Base-by-base conservation (phyloP, 371 early-diverging fungal genomes). In the Apophysomyces trapeziformis region DNA sequence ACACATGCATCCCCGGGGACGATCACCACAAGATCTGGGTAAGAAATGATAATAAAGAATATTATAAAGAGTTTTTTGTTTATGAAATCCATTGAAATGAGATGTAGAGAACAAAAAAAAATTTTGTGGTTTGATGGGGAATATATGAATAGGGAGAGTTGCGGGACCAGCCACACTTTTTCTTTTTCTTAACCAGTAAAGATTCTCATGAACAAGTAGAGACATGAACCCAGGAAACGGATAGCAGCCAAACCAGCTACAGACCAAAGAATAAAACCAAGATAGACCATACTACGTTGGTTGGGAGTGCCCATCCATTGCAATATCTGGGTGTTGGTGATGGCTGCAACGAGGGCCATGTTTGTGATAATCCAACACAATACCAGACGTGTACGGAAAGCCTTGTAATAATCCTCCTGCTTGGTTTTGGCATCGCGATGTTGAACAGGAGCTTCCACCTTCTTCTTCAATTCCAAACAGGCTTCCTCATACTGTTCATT, bases 211-310 rank as follows among this genome's bases (percentile, higher is more conserved):
- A 93, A 69, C 60, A 96, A 80, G 75, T 93, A 97, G 46, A 87
- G 64, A 50, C 84, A 78, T 46, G 90, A 87, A 43, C 96, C 97
- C 58, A 90, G 60, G 79, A 95, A 95, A 45, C 96, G 85, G 70
- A 96, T 80, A 1, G 85, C 69, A 4, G 95, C 83, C 39, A 97
- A 79, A 21, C 77, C 92, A 21, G 92, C 87, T 36, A 96, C 95
- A 16, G 92, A 91, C 93, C 94, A 96, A 60, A 96, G 91, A 39
- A 96, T 87, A 66, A 96, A 89, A 59, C 87, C 89, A 62, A 96
- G 83, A 66, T 93, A 96, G 41, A 67, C 66, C 50, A 70, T 66
- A 12, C 75, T 69, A 12, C 78, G 69, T 36, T 65, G 57, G 26
- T 70, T 66, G 6, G 65, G 58, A 4, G 66, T 67, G 57, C 71